Conservation (phyloP, 305 asterid genomes). For the Solanum aculeatissimum region DNA sequence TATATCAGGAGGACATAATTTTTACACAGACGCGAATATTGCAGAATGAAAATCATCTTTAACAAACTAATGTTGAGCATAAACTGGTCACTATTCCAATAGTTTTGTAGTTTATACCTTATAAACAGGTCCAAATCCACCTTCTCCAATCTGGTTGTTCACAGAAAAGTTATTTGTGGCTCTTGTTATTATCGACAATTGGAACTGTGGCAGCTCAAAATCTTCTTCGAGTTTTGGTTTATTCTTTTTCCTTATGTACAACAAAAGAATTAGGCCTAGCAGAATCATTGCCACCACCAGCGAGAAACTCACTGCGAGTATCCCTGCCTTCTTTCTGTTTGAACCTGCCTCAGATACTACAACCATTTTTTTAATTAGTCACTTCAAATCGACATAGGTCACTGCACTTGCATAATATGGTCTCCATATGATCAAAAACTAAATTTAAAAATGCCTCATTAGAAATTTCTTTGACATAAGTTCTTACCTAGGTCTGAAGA, state of each 20-base stretch:
- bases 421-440: neutral
- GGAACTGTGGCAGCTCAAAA: neutral
- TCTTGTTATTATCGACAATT: neutral
- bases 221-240: neutral
- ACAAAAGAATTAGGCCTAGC: neutral
- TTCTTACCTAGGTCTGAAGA: constrained; percentile 5
- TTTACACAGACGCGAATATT: neutral
- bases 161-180: neutral
- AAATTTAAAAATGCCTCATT: neutral
- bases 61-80: neutral
- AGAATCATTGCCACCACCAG: neutral
- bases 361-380: neutral
- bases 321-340: neutral
- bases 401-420: neutral
- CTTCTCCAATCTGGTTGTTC: neutral
- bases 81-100: neutral
- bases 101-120: neutral
- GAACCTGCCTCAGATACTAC: neutral
- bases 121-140: constrained; percentile 8
- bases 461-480: neutral
- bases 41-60: neutral
- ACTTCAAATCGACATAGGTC: neutral
- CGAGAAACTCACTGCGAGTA: neutral
- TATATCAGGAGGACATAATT: neutral
- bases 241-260: neutral